Conservation (phyloP, 2,329 filamentous ascomycete species). For the Penicillium italicum region DNA sequence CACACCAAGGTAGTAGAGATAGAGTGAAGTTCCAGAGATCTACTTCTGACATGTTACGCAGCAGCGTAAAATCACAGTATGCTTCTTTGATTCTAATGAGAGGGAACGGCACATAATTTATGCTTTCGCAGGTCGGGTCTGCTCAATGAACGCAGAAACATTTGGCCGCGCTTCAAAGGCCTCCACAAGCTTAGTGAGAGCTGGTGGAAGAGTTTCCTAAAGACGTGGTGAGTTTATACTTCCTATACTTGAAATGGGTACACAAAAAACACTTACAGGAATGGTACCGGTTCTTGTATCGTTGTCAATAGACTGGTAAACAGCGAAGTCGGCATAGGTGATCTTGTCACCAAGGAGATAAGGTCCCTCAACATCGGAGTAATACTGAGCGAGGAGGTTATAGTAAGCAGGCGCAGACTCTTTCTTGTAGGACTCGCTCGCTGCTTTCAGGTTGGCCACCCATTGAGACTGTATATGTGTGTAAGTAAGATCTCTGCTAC, state of each 20-base stretch:
- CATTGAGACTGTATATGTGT: not conserved
- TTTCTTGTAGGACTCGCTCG: not conserved
- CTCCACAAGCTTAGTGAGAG: conserved; percentile 11
- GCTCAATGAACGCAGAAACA: conserved; percentile 11
- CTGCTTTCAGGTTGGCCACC: not conserved
- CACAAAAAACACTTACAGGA: conserved; percentile 22
- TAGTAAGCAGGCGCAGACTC: not conserved
- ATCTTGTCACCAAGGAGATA: conserved; percentile 38
- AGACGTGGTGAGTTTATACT: not conserved
- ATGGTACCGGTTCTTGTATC: conserved; percentile 33
- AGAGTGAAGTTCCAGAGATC: not conserved
- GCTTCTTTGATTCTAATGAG: not conserved
- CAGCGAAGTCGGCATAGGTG: conserved; percentile 41
- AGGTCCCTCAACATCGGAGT: conserved; percentile 27
- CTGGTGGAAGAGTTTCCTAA: conserved; percentile 13
- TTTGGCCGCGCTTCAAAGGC: conserved; percentile 14
- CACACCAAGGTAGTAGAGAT: not conserved
- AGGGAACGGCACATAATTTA: not conserved
- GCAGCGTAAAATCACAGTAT: not conserved
- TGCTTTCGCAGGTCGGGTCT: not conserved
- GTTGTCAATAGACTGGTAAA: conserved; percentile 42
- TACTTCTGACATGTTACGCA: not conserved
- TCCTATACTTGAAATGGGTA: not conserved
- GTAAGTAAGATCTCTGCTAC: not conserved
- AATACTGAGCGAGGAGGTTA: not conserved